Conservation (phyloP, 768 basidiomycete species). For the Pleurotus cornucopiae region DNA sequence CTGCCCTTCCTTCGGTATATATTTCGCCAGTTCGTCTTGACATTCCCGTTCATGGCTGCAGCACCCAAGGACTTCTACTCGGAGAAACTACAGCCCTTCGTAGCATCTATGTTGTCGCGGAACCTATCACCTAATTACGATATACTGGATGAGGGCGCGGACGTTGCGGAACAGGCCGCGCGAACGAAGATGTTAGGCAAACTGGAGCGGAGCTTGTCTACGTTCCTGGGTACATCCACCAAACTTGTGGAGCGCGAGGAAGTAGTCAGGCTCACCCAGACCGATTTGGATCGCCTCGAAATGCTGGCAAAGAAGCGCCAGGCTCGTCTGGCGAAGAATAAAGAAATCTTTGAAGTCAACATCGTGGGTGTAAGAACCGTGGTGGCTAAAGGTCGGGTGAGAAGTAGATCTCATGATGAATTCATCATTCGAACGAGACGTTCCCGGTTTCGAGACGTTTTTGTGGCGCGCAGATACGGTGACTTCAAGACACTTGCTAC, state of each 20-base stretch:
- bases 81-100: slow-evolving; percentile 92
- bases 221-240: slow-evolving; percentile 78
- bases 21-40: slow-evolving; percentile 88
- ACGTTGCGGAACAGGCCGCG: slow-evolving; percentile 52
- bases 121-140: slow-evolving; percentile 60
- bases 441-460: slow-evolving; percentile 67
- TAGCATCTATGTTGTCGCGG: slow-evolving; percentile 75
- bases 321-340: slow-evolving; percentile 39
- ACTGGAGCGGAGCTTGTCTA: slow-evolving; percentile 77
- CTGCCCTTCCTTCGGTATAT: slow-evolving; percentile 87
- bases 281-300: slow-evolving; percentile 79
- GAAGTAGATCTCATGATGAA: slow-evolving; percentile 91
- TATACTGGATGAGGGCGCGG: slow-evolving; percentile 49
- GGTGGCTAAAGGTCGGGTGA: slow-evolving; percentile 77
- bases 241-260: slow-evolving; percentile 85
- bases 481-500: slow-evolving; percentile 88
- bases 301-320: slow-evolving; percentile 60
- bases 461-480: slow-evolving; percentile 90
- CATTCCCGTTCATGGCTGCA: slow-evolving; percentile 90
- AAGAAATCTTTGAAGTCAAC: slow-evolving; percentile 82
- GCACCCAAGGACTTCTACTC: slow-evolving; percentile 93
- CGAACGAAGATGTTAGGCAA: slow-evolving; percentile 70
- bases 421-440: slow-evolving; percentile 90
- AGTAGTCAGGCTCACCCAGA: slow-evolving; percentile 83
- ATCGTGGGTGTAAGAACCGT: slow-evolving; percentile 85